Evolutionary conservation across 768 basidiomycete genomes (phyloP), one percentile per base, ranked within the genome.

Genomic region (Inosperma sp.): DNA sequence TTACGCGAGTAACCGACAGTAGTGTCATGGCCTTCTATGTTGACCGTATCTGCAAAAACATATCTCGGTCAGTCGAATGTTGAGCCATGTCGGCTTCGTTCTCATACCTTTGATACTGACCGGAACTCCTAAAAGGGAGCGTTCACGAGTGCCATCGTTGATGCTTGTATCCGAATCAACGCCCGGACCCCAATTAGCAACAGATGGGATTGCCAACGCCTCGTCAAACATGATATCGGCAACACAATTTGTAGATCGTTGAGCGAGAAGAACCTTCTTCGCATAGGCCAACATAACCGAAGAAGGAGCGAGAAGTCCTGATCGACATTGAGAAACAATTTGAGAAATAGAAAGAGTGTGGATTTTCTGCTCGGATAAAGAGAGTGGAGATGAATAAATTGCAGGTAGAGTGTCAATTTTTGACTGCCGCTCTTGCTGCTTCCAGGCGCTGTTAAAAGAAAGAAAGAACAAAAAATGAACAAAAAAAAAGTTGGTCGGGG

Each of bases 51-150:
- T 74, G 21, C 6, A 8, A 22, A 27, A 41, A 48, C 17, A 26
- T 40, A 50, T 27, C 26, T 21, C 35, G 16, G 29, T 45, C 37
- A 52, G 19, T 16, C 59, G 36, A 25, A 29, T 33, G 40, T 51
- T 30, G 31, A 47, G 29, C 40, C n/a, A n/a, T n/a, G n/a, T 54
- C 51, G 25, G 47, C 56, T 40, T 17, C 33, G 44, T 23, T 17
- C 39, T 49, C 58, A 39, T 56, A 69, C 85, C 84, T 71, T 87
- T 87, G 59, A 87, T 68, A 41, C 82, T 83, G 16, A 87, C 71
- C 13, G 86, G 86, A 0, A 88, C 77, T 14, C 84, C 84, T 40
- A 84, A 75, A 6, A 87, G 70, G 9, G 80, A 76, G 16, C 72
- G 71, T 51, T 74, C 72, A 19, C 65, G 60, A 16, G 62, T 55